Conservation (phyloP, 768 basidiomycete genomes). For the Termitomyces eurrhizus region DNA sequence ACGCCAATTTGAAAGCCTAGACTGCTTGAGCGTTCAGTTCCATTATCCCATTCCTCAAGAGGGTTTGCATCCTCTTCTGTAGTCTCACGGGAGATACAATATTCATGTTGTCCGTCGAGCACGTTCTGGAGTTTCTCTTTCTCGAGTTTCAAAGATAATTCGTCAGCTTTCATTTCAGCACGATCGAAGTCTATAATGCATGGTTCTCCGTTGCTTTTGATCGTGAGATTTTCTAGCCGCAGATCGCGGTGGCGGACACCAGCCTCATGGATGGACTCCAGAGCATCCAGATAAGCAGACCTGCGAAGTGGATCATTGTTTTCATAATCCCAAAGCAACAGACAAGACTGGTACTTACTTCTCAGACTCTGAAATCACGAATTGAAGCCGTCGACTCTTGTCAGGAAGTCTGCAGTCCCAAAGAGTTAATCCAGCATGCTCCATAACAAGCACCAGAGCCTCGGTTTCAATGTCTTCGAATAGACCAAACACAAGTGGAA, state of each 20-base stretch:
- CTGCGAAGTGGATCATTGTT: neutral
- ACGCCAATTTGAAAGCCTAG: neutral
- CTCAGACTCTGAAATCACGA: neutral
- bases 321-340: too few species aligned
- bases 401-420: neutral
- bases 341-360: neutral
- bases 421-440: conserved; percentile 2
- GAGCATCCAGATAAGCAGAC: neutral
- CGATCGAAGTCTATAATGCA: neutral
- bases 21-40: neutral
- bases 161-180: neutral
- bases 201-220: neutral
- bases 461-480: conserved; percentile 13
- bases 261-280: neutral
- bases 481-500: conserved; percentile 13
- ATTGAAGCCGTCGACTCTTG: neutral
- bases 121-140: neutral
- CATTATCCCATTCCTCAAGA: neutral
- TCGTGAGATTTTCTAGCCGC: neutral
- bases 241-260: neutral
- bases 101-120: neutral
- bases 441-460: conserved; percentile 7
- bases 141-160: neutral
- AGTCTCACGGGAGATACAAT: neutral
- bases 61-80: neutral